A percentile compares a stretch with the other conserved stretches of the same genome.
These are phyloP conservation scores for Chytriomyces hyalinus DNA, from an alignment of 192 early-diverging fungal species.

Conservation along the genomic window DNA sequence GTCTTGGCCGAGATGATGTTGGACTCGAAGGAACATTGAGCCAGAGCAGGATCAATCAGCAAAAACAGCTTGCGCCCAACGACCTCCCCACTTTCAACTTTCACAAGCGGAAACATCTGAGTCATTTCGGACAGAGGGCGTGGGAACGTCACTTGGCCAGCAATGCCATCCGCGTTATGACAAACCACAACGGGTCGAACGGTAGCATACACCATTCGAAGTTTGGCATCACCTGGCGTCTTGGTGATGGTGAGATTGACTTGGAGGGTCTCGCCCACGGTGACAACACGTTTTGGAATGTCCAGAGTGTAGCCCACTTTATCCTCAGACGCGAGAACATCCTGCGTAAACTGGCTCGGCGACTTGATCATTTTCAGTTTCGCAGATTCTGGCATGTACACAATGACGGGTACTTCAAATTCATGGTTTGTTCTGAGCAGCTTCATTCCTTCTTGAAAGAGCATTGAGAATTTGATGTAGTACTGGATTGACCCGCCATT, in stretches of 20 bases:
- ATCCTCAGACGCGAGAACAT: neutral
- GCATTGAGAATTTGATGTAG: conserved; percentile 19
- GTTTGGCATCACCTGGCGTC: conserved; percentile 11
- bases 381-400: conserved; percentile 30
- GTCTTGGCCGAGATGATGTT: conserved; percentile 25
- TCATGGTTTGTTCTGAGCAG: neutral
- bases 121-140: conserved; percentile 30
- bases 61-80: conserved; percentile 3
- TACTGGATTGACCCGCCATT: conserved; percentile 14
- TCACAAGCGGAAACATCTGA: conserved; percentile 12
- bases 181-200: conserved; percentile 13
- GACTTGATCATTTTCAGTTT: conserved; percentile 17
- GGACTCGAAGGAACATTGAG: conserved; percentile 7
- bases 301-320: conserved; percentile 27
- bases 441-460: conserved; percentile 24
- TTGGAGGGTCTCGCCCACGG: conserved; percentile 23
- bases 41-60: conserved; percentile 27
- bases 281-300: conserved; percentile 12
- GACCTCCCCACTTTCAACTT: neutral
- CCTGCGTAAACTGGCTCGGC: neutral
- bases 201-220: conserved; percentile 20
- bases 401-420: conserved; percentile 11
- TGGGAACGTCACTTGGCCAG: conserved; percentile 15
- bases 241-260: conserved; percentile 16
- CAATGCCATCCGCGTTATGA: conserved; percentile 6